Base-by-base conservation (phyloP, 352 stramenopile species). In the Vaucheria bursata region DNA sequence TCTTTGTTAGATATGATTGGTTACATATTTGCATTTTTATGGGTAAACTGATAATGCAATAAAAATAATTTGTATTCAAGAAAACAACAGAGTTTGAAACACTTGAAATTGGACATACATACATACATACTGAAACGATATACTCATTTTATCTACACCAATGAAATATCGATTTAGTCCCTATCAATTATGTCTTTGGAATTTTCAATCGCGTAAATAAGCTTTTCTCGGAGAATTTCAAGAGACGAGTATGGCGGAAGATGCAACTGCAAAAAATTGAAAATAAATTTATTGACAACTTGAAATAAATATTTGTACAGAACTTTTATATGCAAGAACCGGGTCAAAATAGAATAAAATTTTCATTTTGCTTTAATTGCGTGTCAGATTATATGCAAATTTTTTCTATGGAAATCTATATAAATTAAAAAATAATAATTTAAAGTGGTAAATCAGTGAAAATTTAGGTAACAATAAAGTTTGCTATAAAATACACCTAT, bases 141-240 rank as follows among this genome's bases (percentile, higher is more conserved):
- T n/a, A n/a, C n/a, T n/a, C n/a, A n/a, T n/a, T n/a, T n/a, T n/a
- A n/a, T n/a, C n/a, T n/a, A n/a, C n/a, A n/a, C n/a, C n/a, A n/a
- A n/a, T n/a, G n/a, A n/a, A n/a, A n/a, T n/a, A n/a, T n/a, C n/a
- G n/a, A n/a, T n/a, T n/a, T 38, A 79, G 66, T 79, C 74, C 31
- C 74, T 74, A 68, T 79, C 74, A 49, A 79, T 79, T 25, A 79
- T 69, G 53, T 69, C 74, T 5, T 35, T 38, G 50, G 53, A 74
- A 34, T 79, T 79, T 37, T 79, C 74, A 38, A 79, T 79, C 37
- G 74, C 74, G 53, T 79, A 79, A 31, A 33, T 18, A n/a, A 79
- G 74, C 74, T 79, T 79, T 34, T 79, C 74, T 38, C 8, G 52
- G 7, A 79, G 74, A 3, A 73, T 49, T 32, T 64, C 52, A 8